Evolutionary conservation across 2,329 filamentous ascomycete genomes (phyloP), one percentile per base, ranked within the genome.

Genomic region (Cytospora schulzeri): DNA sequence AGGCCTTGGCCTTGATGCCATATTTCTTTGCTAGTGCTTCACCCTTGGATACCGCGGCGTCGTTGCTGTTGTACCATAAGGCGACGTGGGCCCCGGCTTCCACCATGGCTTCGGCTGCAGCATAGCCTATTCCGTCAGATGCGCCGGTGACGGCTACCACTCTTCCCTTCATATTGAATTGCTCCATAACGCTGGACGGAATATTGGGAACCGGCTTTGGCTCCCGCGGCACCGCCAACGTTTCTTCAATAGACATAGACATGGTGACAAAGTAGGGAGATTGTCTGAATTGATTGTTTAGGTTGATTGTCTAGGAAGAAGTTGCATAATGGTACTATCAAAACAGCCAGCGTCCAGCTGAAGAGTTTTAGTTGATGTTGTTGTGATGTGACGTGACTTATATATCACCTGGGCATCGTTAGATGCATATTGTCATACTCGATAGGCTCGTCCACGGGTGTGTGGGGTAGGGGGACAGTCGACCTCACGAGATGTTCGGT

Each of bases 81-180:
- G 74, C 80, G 26, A 83, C 76, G 53, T 77, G 57, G 0, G 73
- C 80, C 0, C 75, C 75, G 0, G 80, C 80, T 61, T 83, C 80
- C 1, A 79, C 79, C 72, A 81, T 78, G 1, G 75, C 78, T 62
- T 83, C 77, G 0, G 78, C 74, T 4, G 80, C 79, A 0, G 80
- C 75, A 52, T 74, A 71, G 0, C 80, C 80, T 50, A 83, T 77
- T 0, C 80, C 80, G 50, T 81, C 79, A 0, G 78, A 76, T 0
- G 79, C 80, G 5, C 80, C 80, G 0, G 74, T 82, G 1, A 83
- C 72, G n/a, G 78, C 75, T 0, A 77, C 76, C 62, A 78, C 75
- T 63, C 76, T 81, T 11, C 75, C 79, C 6, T 69, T 73, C 69
- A 83, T 71, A 17, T 70, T 72, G 55, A 83, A 74, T 57, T 83